These are phyloP conservation scores for Talaromyces sp. DNA, from an alignment of 2,329 filamentous ascomycete genomes.

Conservation along the genomic window DNA sequence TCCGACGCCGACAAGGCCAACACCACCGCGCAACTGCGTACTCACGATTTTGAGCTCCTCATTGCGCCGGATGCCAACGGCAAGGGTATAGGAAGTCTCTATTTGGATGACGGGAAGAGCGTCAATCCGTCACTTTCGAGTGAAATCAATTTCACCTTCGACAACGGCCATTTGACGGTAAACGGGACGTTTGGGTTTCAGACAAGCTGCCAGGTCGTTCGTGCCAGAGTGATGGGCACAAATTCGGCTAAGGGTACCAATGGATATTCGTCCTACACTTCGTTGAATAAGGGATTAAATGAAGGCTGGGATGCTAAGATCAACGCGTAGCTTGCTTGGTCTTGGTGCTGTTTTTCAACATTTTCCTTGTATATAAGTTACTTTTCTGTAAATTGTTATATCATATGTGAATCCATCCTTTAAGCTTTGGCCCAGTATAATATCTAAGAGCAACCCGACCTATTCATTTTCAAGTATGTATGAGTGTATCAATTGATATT, in stretches of 20 bases:
- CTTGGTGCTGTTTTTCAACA: background rate
- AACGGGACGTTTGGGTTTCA: conserved; percentile 23
- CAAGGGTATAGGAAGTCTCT: conserved; percentile 60
- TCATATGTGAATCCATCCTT: background rate
- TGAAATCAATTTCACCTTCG: conserved; percentile 54
- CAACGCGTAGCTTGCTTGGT: background rate
- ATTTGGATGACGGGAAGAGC: conserved; percentile 71
- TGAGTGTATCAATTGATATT: background rate
- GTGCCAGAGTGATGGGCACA: conserved; percentile 25
- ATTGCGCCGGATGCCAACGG: conserved; percentile 60
- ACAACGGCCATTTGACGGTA: conserved; percentile 35
- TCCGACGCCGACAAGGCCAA: conserved; percentile 40
- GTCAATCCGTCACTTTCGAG: conserved; percentile 55
- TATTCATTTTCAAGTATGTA: background rate
- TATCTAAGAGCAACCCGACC: background rate
- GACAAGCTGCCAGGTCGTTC: conserved; percentile 23
- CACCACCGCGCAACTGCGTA: conserved; percentile 56
- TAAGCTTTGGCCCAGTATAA: background rate
- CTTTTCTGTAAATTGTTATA: background rate
- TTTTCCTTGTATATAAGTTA: background rate
- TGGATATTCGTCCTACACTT: background rate
- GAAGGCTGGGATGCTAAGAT: background rate
- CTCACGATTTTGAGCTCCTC: conserved; percentile 63
- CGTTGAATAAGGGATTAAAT: background rate
- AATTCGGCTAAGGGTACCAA: background rate